Conservation (phyloP, 2,329 filamentous ascomycete genomes). For the Xylaria sp. region DNA sequence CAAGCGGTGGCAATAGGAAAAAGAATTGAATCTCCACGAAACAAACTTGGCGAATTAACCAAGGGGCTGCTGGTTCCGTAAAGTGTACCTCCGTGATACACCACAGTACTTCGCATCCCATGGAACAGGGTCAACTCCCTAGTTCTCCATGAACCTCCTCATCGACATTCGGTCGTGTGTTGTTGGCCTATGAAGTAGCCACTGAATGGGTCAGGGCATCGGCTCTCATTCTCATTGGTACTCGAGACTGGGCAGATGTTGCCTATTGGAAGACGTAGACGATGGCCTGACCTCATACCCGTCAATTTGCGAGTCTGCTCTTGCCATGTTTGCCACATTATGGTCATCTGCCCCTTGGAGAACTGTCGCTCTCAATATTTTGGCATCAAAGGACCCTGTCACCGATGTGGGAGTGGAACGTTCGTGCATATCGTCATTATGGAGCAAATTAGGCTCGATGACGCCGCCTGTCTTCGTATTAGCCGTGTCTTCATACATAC, state of each 20-base stretch:
- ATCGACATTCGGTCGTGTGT: too few species aligned
- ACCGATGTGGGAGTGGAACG: neutral
- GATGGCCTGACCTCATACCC: conserved; percentile 12
- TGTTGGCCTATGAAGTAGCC: too few species aligned
- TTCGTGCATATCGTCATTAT: conserved; percentile 14
- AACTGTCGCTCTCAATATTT: neutral
- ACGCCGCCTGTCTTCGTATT: conserved; percentile 14
- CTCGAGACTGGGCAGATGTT: conserved; percentile 5
- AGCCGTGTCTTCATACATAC: conserved; percentile 5
- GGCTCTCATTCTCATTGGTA: conserved; percentile 16
- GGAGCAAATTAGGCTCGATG: conserved; percentile 7
- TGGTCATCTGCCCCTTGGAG: neutral
- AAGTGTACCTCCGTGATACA: conserved; percentile 8
- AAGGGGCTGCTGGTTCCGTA: neutral
- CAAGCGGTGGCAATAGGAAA: conserved; percentile 19
- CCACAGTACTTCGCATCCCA: conserved; percentile 2
- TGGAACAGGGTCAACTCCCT: too few species aligned
- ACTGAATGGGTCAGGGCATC: conserved; percentile 9
- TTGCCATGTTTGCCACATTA: conserved; percentile 19
- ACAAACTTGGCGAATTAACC: neutral
- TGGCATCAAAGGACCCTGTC: neutral
- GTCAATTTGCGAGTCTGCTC: neutral
- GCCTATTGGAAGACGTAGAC: conserved; percentile 16
- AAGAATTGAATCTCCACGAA: neutral
- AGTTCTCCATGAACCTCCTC: too few species aligned